Conservation (phyloP, 2,329 filamentous ascomycete genomes). For the Phoma sp. region DNA sequence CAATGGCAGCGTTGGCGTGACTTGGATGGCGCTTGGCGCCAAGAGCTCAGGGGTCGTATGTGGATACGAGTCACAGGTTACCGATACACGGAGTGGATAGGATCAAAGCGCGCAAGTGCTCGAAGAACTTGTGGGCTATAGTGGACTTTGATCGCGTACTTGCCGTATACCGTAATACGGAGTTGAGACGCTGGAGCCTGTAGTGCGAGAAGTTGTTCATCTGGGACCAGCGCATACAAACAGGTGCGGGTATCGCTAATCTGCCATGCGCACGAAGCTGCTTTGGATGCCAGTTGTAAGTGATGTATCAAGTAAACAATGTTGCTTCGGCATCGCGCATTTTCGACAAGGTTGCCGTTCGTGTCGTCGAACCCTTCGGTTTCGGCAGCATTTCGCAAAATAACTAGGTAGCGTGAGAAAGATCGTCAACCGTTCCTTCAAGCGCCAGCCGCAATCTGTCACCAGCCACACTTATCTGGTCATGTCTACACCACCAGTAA, state of each 20-base stretch:
- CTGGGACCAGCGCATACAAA: too few relatives aligned
- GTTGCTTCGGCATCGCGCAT: too few relatives aligned
- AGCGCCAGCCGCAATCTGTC: constrained; percentile 4
- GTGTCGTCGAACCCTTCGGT: neutral
- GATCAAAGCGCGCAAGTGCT: neutral
- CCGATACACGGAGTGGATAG: neutral
- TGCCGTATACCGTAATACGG: too few relatives aligned
- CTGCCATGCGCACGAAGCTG: too few relatives aligned
- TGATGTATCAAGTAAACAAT: too few relatives aligned
- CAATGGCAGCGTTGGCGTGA: constrained; percentile 15
- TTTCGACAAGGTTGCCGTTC: neutral
- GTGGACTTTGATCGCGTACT: too few relatives aligned
- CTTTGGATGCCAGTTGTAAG: too few relatives aligned
- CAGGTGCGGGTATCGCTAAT: too few relatives aligned
- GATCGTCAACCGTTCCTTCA: constrained; percentile 9
- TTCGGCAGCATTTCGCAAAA: neutral
- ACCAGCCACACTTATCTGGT: constrained; percentile 11
- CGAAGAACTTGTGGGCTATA: neutral
- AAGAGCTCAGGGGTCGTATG: neutral
- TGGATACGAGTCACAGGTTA: neutral
- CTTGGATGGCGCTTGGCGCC: constrained; percentile 15
- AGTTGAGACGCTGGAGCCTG: too few relatives aligned
- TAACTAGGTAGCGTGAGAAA: neutral
- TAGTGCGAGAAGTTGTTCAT: too few relatives aligned
- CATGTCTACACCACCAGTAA: constrained; percentile 7